phyloP scores from a whole-genome alignment of 257 asterid genomes.

The Solanum neorickii region DNA sequence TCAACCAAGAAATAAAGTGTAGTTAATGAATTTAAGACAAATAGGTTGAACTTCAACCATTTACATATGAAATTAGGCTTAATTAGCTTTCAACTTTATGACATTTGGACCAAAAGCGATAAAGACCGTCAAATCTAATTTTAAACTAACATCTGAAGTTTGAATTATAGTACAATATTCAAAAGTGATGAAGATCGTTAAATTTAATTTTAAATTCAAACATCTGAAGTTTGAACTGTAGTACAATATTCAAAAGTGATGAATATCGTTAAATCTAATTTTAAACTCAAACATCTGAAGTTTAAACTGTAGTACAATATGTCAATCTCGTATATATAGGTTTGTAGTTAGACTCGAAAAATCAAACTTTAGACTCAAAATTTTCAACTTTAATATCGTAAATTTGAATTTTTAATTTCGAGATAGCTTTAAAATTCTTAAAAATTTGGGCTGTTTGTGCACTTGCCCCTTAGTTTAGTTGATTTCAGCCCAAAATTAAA shows the following conservation, averaged over 20 bases:
- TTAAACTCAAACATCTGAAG: neutral
- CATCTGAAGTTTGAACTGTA: neutral
- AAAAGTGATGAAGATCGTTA: neutral
- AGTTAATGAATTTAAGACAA: neutral
- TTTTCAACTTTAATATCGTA: neutral
- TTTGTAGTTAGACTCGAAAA: neutral
- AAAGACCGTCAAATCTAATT: neutral
- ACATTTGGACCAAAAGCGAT: neutral
- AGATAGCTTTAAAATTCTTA: neutral
- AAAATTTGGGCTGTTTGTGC: neutral
- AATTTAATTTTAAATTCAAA: neutral
- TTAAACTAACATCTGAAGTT: neutral
- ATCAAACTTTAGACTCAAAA: neutral
- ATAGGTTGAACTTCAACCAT: neutral
- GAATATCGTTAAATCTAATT: neutral
- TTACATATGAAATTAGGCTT: neutral
- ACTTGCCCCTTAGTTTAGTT: neutral
- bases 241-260: neutral
- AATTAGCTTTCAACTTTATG: neutral
- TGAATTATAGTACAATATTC: neutral
- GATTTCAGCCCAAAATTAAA: neutral
- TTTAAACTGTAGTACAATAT: neutral
- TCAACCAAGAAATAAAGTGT: neutral
- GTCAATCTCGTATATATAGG: no score
- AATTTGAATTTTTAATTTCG: neutral